A percentile compares a stretch with the other conserved stretches of the same genome.
These are phyloP conservation scores for Fusarium chuoi DNA, from an alignment of 2,329 filamentous ascomycete species.

Conservation along the genomic window DNA sequence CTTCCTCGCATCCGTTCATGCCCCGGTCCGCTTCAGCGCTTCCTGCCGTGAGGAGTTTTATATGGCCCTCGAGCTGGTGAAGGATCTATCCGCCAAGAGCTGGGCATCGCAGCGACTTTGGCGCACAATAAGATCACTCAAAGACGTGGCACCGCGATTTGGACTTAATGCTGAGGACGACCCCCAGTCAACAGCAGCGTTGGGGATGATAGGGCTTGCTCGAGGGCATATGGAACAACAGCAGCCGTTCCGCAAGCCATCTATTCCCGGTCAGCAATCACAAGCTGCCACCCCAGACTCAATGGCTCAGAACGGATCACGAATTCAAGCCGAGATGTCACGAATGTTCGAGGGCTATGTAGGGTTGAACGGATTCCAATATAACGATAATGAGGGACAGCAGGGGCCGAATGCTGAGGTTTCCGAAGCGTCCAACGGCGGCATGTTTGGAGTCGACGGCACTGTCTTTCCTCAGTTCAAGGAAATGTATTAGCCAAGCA, in stretches of 20 bases:
- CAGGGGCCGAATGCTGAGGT: conserved; percentile 39
- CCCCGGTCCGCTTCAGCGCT: conserved; percentile 75
- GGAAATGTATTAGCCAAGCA: conserved; percentile 50
- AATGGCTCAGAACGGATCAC: conserved; percentile 56
- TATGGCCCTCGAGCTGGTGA: conserved; percentile 78
- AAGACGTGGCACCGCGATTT: conserved; percentile 76
- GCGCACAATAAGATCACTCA: conserved; percentile 76
- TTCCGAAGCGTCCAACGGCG: conserved; percentile 31
- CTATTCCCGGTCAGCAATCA: conserved; percentile 42
- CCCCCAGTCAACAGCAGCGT: conserved; percentile 61
- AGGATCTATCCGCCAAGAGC: conserved; percentile 75
- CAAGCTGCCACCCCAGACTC: conserved; percentile 36
- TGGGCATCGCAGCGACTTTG: conserved; percentile 79
- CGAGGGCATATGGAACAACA: conserved; percentile 50
- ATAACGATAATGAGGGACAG: conserved; percentile 43
- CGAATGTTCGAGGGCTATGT: conserved; percentile 56
- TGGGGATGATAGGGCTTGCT: conserved; percentile 67
- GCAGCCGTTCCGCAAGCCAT: conserved; percentile 45
- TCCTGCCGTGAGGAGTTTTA: conserved; percentile 81
- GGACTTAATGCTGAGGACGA: conserved; percentile 65
- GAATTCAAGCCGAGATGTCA: conserved; percentile 65
- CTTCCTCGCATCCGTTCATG: conserved; percentile 80
- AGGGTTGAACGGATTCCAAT: conserved; percentile 49
- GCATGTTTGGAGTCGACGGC: conserved; percentile 43
- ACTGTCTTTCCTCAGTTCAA: conserved; percentile 52